Conservation (phyloP, 176 grass and related monocot genomes). For the Carex scoparia region DNA sequence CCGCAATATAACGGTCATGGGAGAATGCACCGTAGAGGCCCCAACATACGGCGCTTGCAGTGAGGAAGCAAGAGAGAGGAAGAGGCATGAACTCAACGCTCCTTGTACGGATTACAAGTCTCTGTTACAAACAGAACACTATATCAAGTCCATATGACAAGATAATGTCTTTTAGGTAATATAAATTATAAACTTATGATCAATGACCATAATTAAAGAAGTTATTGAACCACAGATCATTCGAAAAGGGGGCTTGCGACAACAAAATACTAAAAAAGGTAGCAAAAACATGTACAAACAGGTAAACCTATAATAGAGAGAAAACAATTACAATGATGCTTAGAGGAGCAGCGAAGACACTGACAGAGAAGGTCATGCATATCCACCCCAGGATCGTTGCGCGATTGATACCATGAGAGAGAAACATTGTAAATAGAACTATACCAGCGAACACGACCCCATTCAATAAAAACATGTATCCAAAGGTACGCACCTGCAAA, state of each 20-base stretch:
- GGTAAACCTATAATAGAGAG: background rate
- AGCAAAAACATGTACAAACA: no score
- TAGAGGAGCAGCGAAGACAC: slow-evolving; percentile 84
- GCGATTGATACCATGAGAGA: slow-evolving; percentile 30
- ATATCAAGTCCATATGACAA: background rate
- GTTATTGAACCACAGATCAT: no score
- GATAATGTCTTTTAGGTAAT: background rate
- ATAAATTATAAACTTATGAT: background rate
- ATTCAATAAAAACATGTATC: slow-evolving; percentile 54
- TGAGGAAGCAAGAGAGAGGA: slow-evolving; percentile 74
- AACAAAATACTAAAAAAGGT: no score
- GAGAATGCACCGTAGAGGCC: slow-evolving; percentile 74
- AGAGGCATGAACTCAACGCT: slow-evolving; percentile 95
- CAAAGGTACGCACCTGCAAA: slow-evolving; percentile 37
- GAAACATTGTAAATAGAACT: slow-evolving; percentile 40
- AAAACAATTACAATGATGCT: slow-evolving; percentile 76
- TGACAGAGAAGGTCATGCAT: slow-evolving; percentile 80
- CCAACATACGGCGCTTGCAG: slow-evolving; percentile 66
- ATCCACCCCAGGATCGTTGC: slow-evolving; percentile 63
- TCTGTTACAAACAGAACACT: slow-evolving; percentile 31
- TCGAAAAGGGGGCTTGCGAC: no score
- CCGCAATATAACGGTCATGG: slow-evolving; percentile 56
- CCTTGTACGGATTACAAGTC: slow-evolving; percentile 68
- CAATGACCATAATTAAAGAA: background rate
- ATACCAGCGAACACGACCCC: slow-evolving; percentile 53